These are phyloP conservation scores for Phytophthora agathidicida DNA, from an alignment of 352 stramenopile genomes.

Conservation along the genomic window DNA sequence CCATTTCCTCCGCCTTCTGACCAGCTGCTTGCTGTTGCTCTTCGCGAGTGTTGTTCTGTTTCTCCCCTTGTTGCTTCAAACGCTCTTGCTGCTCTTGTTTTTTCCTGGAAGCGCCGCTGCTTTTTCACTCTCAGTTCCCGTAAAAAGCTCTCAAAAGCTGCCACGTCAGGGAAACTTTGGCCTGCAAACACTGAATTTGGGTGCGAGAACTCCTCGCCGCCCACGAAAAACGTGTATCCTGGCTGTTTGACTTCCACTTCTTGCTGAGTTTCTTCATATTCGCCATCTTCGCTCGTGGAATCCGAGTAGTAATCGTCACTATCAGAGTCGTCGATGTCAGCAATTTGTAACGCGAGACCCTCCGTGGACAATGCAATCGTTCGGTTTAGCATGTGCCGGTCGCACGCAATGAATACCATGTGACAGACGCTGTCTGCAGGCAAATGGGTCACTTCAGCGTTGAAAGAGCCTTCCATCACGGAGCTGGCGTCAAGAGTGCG, in stretches of 20 bases:
- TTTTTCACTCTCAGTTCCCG: slow-evolving; percentile 40
- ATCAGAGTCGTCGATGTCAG: slow-evolving; percentile 29
- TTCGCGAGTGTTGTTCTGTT: not conserved
- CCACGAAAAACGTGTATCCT: slow-evolving; percentile 56
- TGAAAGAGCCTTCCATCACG: slow-evolving; percentile 44
- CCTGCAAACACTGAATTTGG: slow-evolving; percentile 53
- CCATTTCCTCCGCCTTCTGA: slow-evolving; percentile 16
- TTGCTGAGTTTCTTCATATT: slow-evolving; percentile 16
- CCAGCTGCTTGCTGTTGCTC: slow-evolving; percentile 22
- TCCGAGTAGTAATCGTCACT: slow-evolving; percentile 35
- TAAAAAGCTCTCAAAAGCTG: slow-evolving; percentile 62
- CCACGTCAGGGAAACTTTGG: slow-evolving; percentile 51
- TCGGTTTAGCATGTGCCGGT: slow-evolving; percentile 60
- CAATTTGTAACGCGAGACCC: slow-evolving; percentile 41
- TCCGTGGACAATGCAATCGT: slow-evolving; percentile 66
- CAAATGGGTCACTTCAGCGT: slow-evolving; percentile 50
- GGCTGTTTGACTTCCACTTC: slow-evolving; percentile 30
- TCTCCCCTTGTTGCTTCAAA: not conserved
- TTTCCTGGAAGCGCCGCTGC: slow-evolving; percentile 15
- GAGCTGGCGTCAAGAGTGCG: slow-evolving; percentile 22
- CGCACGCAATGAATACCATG: slow-evolving; percentile 65
- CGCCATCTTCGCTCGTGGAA: slow-evolving; percentile 24
- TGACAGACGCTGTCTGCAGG: slow-evolving; percentile 54
- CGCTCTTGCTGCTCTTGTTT: slow-evolving; percentile 9
- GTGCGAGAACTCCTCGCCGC: slow-evolving; percentile 60